Conservation (phyloP, 495 filamentous ascomycete species). For the Saxophila tyrrhenica region DNA sequence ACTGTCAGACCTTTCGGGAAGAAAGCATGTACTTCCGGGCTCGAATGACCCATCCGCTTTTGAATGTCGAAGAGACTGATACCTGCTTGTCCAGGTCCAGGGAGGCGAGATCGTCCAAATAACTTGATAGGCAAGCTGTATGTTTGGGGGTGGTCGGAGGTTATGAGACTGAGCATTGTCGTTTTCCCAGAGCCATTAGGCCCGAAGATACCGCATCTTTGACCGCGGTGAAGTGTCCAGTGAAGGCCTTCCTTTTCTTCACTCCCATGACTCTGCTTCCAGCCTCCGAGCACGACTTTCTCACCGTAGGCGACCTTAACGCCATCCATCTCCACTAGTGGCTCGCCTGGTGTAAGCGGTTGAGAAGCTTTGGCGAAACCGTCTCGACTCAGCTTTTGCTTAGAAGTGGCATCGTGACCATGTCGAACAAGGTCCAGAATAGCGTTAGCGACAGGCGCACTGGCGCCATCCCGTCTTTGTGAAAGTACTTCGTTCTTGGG, state of each 20-base stretch:
- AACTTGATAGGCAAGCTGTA: conserved; percentile 79
- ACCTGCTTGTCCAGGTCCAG: conserved; percentile 56
- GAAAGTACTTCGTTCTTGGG: conserved; percentile 28
- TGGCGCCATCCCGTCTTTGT: neutral
- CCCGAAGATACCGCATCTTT: conserved; percentile 86
- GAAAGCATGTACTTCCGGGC: conserved; percentile 85
- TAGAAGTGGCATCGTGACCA: neutral
- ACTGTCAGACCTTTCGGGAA: conserved; percentile 73
- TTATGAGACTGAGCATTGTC: conserved; percentile 80
- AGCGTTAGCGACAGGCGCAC: neutral
- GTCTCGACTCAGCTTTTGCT: conserved; percentile 7
- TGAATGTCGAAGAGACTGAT: conserved; percentile 90
- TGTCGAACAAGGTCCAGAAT: neutral
- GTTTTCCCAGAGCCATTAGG: conserved; percentile 83
- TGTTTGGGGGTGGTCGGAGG: conserved; percentile 88
- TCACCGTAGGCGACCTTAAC: conserved; percentile 70
- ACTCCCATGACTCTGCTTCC: conserved; percentile 48
- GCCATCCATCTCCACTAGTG: conserved; percentile 75
- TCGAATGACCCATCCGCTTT: conserved; percentile 77
- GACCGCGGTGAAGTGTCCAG: conserved; percentile 72
- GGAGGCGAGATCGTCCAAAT: conserved; percentile 72
- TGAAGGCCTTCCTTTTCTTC: conserved; percentile 47
- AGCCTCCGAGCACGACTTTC: conserved; percentile 65
- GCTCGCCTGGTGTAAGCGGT: conserved; percentile 37
- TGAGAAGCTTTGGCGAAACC: conserved; percentile 5